These are phyloP conservation scores for Cymbidium sinense DNA, from an alignment of 106 monocot species.

Conservation along the genomic window DNA sequence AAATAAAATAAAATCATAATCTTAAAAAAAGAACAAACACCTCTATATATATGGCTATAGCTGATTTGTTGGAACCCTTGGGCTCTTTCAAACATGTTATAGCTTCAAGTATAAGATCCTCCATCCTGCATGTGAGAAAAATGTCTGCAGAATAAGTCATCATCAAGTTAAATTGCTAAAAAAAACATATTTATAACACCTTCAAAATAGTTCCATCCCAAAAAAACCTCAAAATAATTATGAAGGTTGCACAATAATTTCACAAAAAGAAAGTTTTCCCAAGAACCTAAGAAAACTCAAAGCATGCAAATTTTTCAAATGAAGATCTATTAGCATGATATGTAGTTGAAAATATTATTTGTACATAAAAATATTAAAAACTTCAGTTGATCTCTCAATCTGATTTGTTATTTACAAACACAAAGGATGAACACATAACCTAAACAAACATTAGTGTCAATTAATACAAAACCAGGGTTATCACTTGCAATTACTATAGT, in stretches of 20 bases:
- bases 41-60: constrained; percentile 83
- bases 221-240: neutral
- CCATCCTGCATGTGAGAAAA: constrained; percentile 37
- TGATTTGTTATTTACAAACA: neutral
- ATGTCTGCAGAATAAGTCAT: constrained; percentile 2
- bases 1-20: neutral
- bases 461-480: neutral
- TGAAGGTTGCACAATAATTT: neutral
- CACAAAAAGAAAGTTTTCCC: neutral
- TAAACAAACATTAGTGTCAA: neutral
- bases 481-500: neutral
- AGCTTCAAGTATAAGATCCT: constrained; percentile 72
- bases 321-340: neutral
- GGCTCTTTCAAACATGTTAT: constrained; percentile 68
- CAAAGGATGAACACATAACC: neutral
- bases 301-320: neutral
- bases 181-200: neutral
- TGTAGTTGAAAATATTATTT: neutral
- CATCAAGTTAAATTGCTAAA: constrained; percentile 1
- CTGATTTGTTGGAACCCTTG: constrained; percentile 55
- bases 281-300: neutral
- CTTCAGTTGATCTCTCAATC: neutral
- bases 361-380: neutral
- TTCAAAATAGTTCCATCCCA: neutral
- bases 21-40: constrained; percentile 19